These are phyloP conservation scores for Juglanconis sp. DNA, from an alignment of 2,329 filamentous ascomycete genomes.

Conservation along the genomic window DNA sequence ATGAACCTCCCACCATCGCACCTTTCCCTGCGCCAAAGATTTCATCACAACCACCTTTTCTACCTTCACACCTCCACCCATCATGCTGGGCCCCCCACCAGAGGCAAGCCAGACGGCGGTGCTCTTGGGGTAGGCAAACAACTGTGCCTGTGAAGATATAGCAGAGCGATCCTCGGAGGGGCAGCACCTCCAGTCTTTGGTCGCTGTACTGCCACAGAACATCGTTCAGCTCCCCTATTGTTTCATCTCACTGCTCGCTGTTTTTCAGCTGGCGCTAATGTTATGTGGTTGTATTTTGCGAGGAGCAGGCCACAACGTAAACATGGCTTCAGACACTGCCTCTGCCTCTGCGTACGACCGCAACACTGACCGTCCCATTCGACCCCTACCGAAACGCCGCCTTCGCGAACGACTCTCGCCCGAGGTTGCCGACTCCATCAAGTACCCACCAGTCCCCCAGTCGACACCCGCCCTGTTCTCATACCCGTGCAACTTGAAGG, in stretches of 20 bases:
- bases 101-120: neutral
- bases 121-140: neutral
- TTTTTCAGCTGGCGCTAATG: constrained; percentile 28
- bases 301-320: constrained; percentile 42
- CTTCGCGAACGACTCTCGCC: constrained; percentile 84
- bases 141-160: neutral
- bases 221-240: constrained; percentile 1
- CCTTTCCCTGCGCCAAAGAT: neutral
- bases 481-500: constrained; percentile 59
- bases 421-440: constrained; percentile 77
- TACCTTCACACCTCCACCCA: neutral
- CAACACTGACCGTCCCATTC: constrained; percentile 76
- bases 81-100: neutral
- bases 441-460: constrained; percentile 74
- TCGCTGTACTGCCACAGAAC: neutral
- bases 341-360: constrained; percentile 54
- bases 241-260: constrained; percentile 7
- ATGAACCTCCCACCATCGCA: neutral
- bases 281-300: constrained; percentile 22
- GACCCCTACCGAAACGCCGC: constrained; percentile 84
- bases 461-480: constrained; percentile 73
- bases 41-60: neutral
- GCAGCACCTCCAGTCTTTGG: neutral
- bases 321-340: constrained; percentile 73
- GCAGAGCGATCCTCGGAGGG: neutral